Conservation (phyloP, 805 yeast species). For the Kockiozyma suomiensis region DNA sequence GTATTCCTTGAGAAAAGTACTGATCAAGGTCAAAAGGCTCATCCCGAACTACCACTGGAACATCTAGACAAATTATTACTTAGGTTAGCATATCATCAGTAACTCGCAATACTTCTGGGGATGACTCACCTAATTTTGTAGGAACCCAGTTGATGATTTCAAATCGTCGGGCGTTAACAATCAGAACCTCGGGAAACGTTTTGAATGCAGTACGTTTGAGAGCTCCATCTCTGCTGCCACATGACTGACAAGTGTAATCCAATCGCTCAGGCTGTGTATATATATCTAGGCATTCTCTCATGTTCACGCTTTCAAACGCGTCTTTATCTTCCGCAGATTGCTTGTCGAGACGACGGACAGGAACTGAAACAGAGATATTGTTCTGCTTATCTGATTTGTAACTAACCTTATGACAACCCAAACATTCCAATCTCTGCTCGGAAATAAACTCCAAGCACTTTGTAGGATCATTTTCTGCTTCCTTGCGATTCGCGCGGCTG, state of each 20-base stretch:
- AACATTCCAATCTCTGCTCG: constrained; percentile 64
- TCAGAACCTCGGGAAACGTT: constrained; percentile 69
- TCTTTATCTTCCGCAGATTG: constrained; percentile 51
- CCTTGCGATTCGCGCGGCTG: constrained; percentile 29
- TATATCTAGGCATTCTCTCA: constrained; percentile 53
- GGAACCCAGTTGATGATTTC: constrained; percentile 90
- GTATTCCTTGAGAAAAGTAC: constrained; percentile 49
- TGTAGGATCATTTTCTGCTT: constrained; percentile 48
- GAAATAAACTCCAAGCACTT: constrained; percentile 64
- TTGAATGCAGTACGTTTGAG: constrained; percentile 54
- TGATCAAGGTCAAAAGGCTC: constrained; percentile 49
- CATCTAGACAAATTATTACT: constrained; percentile 46
- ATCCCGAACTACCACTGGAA: constrained; percentile 62
- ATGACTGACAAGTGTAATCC: constrained; percentile 65
- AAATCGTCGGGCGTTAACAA: constrained; percentile 77
- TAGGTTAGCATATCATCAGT: background rate
- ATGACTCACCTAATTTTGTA: constrained; percentile 52
- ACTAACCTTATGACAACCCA: constrained; percentile 62
- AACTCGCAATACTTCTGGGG: background rate
- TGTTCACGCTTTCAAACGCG: constrained; percentile 51
- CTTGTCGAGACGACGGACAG: constrained; percentile 37
- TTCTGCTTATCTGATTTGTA: constrained; percentile 61
- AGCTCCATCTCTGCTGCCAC: constrained; percentile 47
- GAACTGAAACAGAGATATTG: constrained; percentile 63
- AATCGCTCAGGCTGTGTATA: constrained; percentile 56